A percentile compares a stretch with the other conserved stretches of the same genome.
Evolutionary conservation across 345 rosid genomes (phyloP).

Genomic region (Mangifera indica): DNA sequence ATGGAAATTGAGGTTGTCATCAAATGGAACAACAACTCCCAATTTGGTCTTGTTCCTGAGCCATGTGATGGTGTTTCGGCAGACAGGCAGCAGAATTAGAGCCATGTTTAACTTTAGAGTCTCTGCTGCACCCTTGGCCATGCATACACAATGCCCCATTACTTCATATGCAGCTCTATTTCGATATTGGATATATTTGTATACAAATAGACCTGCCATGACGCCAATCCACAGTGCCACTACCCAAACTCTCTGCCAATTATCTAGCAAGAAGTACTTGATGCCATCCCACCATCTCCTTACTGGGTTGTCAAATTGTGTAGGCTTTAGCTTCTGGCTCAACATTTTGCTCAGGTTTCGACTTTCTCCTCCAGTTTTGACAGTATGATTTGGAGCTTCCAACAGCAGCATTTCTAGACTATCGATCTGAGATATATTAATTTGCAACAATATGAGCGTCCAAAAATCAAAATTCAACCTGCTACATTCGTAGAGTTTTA

Average conservation of each 20-base stretch:
- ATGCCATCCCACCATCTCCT: slow-evolving; percentile 37
- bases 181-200: slow-evolving; percentile 50
- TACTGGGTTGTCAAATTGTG: slow-evolving; percentile 42
- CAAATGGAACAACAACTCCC: slow-evolving; percentile 63
- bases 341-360: slow-evolving; percentile 44
- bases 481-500: background rate
- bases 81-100: no score
- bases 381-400: slow-evolving; percentile 51
- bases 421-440: slow-evolving; percentile 39
- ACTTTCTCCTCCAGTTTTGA: slow-evolving; percentile 47
- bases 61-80: no score
- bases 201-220: slow-evolving; percentile 54
- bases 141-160: slow-evolving; percentile 60
- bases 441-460: no score
- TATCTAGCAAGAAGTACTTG: slow-evolving; percentile 39
- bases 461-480: no score
- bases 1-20: slow-evolving; percentile 78
- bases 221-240: slow-evolving; percentile 51
- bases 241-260: slow-evolving; percentile 42
- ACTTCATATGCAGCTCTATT: slow-evolving; percentile 48
- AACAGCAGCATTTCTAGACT: slow-evolving; percentile 56
- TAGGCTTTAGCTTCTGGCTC: background rate
- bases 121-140: slow-evolving; percentile 79
- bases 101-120: slow-evolving; percentile 42
- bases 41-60: slow-evolving; percentile 1